A percentile compares a stretch with the other conserved stretches of the same genome.
Evolutionary conservation across 2,329 filamentous ascomycete species (phyloP).

Genomic region (Sphaceloma murrayae): DNA sequence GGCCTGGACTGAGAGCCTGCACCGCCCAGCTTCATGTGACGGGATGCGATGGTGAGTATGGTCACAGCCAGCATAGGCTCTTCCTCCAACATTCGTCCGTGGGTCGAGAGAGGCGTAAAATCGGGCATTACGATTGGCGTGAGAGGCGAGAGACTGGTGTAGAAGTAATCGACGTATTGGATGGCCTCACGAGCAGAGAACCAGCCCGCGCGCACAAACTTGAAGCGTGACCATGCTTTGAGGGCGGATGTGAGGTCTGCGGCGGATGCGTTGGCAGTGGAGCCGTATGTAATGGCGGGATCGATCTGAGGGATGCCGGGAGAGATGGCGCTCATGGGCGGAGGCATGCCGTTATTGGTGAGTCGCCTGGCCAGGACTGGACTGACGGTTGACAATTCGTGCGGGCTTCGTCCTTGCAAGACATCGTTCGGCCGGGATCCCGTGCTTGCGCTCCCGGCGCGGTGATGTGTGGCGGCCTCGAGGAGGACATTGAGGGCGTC

Average conservation of each 20-base stretch:
- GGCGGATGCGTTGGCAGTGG: constrained; percentile 26
- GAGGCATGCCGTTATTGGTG: constrained; percentile 14
- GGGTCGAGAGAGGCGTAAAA: constrained; percentile 71
- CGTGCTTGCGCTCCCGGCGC: constrained; percentile 35
- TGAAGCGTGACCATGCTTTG: constrained; percentile 80
- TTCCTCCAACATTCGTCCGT: constrained; percentile 70
- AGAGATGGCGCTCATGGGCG: constrained; percentile 8
- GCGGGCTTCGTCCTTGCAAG: constrained; percentile 3
- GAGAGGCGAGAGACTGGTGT: constrained; percentile 78
- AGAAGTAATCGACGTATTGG: constrained; percentile 92
- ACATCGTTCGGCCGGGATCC: constrained; percentile 11
- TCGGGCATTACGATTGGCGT: constrained; percentile 91
- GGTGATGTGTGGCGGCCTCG: constrained; percentile 58
- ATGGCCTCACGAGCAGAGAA: constrained; percentile 90
- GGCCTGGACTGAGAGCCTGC: constrained; percentile 74
- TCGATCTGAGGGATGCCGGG: constrained; percentile 21
- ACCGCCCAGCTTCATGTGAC: constrained; percentile 71
- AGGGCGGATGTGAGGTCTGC: constrained; percentile 48
- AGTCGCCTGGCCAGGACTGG: background rate
- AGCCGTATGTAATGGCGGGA: constrained; percentile 20
- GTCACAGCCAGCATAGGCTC: constrained; percentile 91
- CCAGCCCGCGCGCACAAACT: constrained; percentile 95
- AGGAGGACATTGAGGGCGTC: constrained; percentile 87
- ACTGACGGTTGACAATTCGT: constrained; percentile 8
- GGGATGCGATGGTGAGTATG: constrained; percentile 79